Percentiles rank a stretch among this genome's conserved stretches.
phyloP scores from a whole-genome alignment of 169 alveolate species.

The Plasmodium falciparum region DNA sequence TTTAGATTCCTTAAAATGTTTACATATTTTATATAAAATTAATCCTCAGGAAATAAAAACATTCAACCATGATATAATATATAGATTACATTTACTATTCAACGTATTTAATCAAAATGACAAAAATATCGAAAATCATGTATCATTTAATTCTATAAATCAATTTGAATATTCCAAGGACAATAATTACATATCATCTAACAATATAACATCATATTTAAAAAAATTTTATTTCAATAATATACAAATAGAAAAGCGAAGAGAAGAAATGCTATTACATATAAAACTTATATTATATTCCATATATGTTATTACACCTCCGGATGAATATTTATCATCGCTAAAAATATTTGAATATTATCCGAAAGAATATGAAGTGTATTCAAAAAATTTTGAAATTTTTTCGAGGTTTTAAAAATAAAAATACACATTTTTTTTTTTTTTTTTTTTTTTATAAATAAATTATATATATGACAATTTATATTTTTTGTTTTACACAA shows the following conservation, averaged over 20 bases:
- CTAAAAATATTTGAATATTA: slow-evolving; percentile 31
- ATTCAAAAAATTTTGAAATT: slow-evolving; percentile 37
- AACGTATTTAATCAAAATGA: slow-evolving; percentile 31
- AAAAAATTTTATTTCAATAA: slow-evolving; percentile 35
- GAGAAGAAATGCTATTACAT: slow-evolving; percentile 26
- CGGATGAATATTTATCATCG: slow-evolving; percentile 15
- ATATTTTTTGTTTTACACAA: too few relatives aligned
- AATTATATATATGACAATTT: too few relatives aligned
- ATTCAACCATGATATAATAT: slow-evolving; percentile 41
- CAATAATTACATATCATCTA: slow-evolving; percentile 2
- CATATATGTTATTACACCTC: slow-evolving; percentile 6
- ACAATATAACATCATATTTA: slow-evolving; percentile 31
- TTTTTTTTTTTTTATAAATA: too few relatives aligned
- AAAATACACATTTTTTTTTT: not conserved
- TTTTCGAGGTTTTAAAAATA: slow-evolving; percentile 35
- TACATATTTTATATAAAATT: slow-evolving; percentile 29
- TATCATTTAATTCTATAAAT: not conserved
- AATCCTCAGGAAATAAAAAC: slow-evolving; percentile 42
- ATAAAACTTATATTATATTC: slow-evolving; percentile 53
- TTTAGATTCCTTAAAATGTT: slow-evolving; percentile 42
- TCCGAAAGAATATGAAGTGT: slow-evolving; percentile 33
- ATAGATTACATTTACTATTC: slow-evolving; percentile 57
- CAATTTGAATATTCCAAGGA: not conserved
- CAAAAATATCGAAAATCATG: not conserved
- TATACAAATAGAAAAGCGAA: slow-evolving; percentile 18